Evolutionary conservation across 176 grass and related monocot genomes (phyloP).

Genomic region (Musa troglodytarum): DNA sequence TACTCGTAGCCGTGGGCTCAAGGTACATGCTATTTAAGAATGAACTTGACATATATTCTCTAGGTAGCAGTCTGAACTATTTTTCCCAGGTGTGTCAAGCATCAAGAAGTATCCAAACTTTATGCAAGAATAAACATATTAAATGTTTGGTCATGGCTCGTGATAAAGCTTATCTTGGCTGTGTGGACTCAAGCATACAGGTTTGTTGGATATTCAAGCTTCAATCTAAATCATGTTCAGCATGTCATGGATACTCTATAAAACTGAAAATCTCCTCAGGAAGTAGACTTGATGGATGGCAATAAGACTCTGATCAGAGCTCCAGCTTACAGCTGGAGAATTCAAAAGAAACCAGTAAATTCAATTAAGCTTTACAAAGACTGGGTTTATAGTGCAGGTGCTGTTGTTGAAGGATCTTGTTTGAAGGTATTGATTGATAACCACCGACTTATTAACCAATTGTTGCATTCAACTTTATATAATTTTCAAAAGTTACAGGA

Average conservation of each 20-base stretch:
- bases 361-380: slow-evolving; percentile 74
- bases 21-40: slow-evolving; percentile 36
- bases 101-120: slow-evolving; percentile 61
- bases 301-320: slow-evolving; percentile 53
- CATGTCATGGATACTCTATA: neutral
- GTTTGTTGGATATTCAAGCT: slow-evolving; percentile 33
- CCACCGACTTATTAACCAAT: neutral
- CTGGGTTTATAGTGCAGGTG: slow-evolving; percentile 84
- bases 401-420: slow-evolving; percentile 64
- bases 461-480: slow-evolving; percentile 1
- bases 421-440: slow-evolving; percentile 52
- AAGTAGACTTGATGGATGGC: slow-evolving; percentile 50
- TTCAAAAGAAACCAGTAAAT: slow-evolving; percentile 60
- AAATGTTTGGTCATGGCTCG: slow-evolving; percentile 63
- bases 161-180: slow-evolving; percentile 87
- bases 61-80: neutral
- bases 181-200: slow-evolving; percentile 82
- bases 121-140: slow-evolving; percentile 75
- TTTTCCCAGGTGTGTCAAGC: slow-evolving; percentile 57
- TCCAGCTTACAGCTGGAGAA: slow-evolving; percentile 53
- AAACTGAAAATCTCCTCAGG: slow-evolving; percentile 38
- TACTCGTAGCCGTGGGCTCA: slow-evolving; percentile 47
- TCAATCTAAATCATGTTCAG: neutral
- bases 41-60: neutral
- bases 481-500: slow-evolving; percentile 40